Base-by-base conservation (phyloP, 148 eudicot species). In the Spergularia marina region DNA sequence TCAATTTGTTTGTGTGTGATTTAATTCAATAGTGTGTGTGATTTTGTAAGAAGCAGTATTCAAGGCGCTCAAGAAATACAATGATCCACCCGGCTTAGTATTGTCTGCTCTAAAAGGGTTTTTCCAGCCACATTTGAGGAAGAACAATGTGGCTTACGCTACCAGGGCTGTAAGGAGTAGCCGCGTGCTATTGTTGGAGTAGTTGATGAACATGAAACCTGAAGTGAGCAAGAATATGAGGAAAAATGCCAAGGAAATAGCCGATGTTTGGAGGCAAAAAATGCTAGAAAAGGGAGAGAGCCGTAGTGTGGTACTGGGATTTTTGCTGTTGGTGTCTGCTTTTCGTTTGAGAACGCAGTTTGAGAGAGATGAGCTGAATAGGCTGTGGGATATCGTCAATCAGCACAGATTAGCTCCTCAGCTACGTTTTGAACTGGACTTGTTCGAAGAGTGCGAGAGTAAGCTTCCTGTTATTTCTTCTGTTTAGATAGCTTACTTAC, bases 121-220 rank as follows among this genome's bases (percentile, higher is more conserved):
- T 56, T 78, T 64, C 72, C 56, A 72, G 1, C 80, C 80, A 9
- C 75, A 77, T 77, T 54, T 63, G 63, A 71, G 53, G 55, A 71
- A 71, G 55, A 65, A 49, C 63, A 20, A 64, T 53, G 25, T 53
- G 6, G 54, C 10, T 14, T 77, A 61, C 13, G 21, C 65, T 47
- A 2, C 76, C 14, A 78, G 58, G 1, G 20, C 47, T 13, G 81
- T 72, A 4, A 64, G 76, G 71, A 78, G 76, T 66, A 78, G 65
- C 59, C 72, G 81, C 55, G 54, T 78, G 57, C 57, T 78, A 2
- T 25, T 78, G 47, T 56, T 78, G 51, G 76, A 78, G 72, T 58
- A 54, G 72, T 25, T 78, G 72, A 78, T 78, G 72, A 72, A 65
- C 13, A 10, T 78, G 65, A 54, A 55, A 23, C 52, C 44, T 9